These are phyloP conservation scores for Bryopsis sp. DNA, from an alignment of 139 green algal species.

Conservation along the genomic window DNA sequence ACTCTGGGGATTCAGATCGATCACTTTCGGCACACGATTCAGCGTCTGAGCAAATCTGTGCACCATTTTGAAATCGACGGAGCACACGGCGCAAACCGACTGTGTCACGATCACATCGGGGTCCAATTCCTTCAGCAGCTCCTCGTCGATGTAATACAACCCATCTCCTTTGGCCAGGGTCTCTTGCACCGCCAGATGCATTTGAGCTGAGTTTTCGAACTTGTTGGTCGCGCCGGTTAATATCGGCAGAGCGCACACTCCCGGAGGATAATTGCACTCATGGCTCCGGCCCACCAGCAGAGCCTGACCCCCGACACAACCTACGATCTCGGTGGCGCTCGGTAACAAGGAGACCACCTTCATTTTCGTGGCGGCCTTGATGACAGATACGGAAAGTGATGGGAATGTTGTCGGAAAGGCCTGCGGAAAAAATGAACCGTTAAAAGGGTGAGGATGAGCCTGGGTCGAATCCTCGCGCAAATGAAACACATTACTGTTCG, in stretches of 20 bases:
- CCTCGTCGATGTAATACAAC: conserved; percentile 43
- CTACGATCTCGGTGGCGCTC: conserved; percentile 57
- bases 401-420: too few relatives aligned
- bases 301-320: conserved; percentile 26
- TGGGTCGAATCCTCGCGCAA: too few relatives aligned
- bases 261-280: conserved; percentile 59
- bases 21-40: conserved; percentile 26
- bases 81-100: conserved; percentile 53
- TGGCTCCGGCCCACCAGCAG: conserved; percentile 26
- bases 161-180: conserved; percentile 34
- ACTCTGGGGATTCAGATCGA: conserved; percentile 53
- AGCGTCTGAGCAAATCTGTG: conserved; percentile 27
- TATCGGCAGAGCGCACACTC: conserved; percentile 24
- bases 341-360: conserved; percentile 60
- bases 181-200: conserved; percentile 30
- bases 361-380: too few relatives aligned
- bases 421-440: too few relatives aligned
- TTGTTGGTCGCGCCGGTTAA: conserved; percentile 47
- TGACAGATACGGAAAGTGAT: too few relatives aligned
- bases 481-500: too few relatives aligned
- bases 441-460: too few relatives aligned
- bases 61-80: conserved; percentile 50
- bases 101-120: conserved; percentile 65
- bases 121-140: conserved; percentile 27
- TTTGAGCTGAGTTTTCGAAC: conserved; percentile 39